Percentiles rank a stretch among this genome's conserved stretches.
phyloP scores from a whole-genome alignment of 345 rosid species.

The Chamaenerion angustifolium region DNA sequence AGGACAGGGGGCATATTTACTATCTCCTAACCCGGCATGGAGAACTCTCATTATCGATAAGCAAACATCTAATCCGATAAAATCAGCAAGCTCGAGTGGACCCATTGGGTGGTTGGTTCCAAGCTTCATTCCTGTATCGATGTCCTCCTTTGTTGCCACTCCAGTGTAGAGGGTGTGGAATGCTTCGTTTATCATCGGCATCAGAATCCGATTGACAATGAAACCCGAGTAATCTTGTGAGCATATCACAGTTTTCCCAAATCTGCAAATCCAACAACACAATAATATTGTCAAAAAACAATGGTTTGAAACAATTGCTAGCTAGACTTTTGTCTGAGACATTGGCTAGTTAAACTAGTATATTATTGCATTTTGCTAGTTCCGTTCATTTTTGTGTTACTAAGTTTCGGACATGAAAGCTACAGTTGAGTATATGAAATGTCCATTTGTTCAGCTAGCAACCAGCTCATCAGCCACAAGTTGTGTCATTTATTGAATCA shows the following conservation, averaged over 20 bases:
- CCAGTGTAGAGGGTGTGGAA: slow-evolving; percentile 72
- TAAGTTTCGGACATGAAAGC: too few species aligned
- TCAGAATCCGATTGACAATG: slow-evolving; percentile 74
- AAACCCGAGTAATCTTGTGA: slow-evolving; percentile 76
- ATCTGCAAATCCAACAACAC: slow-evolving; percentile 23
- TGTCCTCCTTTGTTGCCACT: slow-evolving; percentile 86
- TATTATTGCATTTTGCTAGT: too few species aligned
- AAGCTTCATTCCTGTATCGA: slow-evolving; percentile 76
- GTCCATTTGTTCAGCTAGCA: too few species aligned
- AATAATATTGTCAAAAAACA: too few species aligned
- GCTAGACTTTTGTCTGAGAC: slow-evolving; percentile 13
- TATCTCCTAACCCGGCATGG: slow-evolving; percentile 53
- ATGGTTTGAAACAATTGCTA: too few species aligned
- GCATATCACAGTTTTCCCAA: slow-evolving; percentile 64
- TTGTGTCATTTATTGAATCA: slow-evolving; percentile 7
- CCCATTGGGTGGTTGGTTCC: slow-evolving; percentile 31
- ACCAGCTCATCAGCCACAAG: too few species aligned
- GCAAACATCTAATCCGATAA: slow-evolving; percentile 73
- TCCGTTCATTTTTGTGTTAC: too few species aligned
- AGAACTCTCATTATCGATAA: slow-evolving; percentile 72
- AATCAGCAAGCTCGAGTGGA: slow-evolving; percentile 72
- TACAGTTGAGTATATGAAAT: too few species aligned
- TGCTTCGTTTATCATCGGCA: slow-evolving; percentile 98
- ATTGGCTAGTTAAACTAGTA: too few species aligned
- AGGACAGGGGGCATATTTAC: slow-evolving; percentile 65